A percentile compares a stretch with the other conserved stretches of the same genome.
Conservation (phyloP, 148 eudicot species). For the Rhododendron williamsianum region DNA sequence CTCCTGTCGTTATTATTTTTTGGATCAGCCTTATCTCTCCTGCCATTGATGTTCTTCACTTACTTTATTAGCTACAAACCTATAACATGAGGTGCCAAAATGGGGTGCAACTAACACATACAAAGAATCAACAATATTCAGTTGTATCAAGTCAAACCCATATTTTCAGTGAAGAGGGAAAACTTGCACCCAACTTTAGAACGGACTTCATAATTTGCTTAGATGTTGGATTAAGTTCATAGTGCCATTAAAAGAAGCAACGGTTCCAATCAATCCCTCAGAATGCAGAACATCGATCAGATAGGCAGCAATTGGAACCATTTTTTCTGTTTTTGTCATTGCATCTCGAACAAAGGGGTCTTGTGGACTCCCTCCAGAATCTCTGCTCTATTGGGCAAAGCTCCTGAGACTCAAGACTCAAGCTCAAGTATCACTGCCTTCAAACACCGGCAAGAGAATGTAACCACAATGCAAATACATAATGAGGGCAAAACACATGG, state of each 20-base stretch:
- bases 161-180: background rate
- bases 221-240: background rate
- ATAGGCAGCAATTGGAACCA: background rate
- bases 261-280: background rate
- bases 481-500: background rate
- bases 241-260: background rate
- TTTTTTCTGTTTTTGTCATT: no score
- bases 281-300: background rate
- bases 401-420: background rate
- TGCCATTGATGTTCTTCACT: background rate
- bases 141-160: no score
- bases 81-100: background rate
- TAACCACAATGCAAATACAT: background rate
- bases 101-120: background rate
- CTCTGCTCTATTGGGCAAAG: background rate
- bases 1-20: background rate
- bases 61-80: background rate
- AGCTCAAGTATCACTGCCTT: background rate
- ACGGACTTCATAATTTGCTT: background rate
- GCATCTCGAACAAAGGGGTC: no score
- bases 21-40: no score
- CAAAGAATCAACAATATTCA: background rate
- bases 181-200: background rate
- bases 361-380: no score
- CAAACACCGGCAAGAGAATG: background rate